phyloP scores from a whole-genome alignment of 768 basidiomycete genomes.

The Floccularia luteovirens region DNA sequence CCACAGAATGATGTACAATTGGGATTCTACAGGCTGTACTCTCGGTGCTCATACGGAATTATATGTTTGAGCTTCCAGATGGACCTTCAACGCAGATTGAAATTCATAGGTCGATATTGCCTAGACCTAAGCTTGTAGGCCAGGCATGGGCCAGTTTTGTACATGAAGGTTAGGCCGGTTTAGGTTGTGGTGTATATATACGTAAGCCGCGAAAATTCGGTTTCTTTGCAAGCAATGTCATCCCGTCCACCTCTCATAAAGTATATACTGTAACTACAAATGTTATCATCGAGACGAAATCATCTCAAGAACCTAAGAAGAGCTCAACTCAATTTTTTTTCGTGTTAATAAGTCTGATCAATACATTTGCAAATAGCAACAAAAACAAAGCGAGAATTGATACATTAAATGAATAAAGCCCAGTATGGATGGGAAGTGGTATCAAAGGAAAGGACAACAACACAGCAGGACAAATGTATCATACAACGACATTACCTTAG shows the following conservation, averaged over 20 bases:
- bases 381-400: too few species aligned
- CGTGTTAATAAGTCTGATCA: too few species aligned
- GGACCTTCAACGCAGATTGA: slow-evolving; percentile 18
- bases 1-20: neutral
- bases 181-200: too few species aligned
- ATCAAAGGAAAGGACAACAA: neutral
- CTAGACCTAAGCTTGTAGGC: slow-evolving; percentile 11
- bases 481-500: neutral
- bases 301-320: too few species aligned
- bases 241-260: too few species aligned
- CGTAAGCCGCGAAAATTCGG: too few species aligned
- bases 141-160: neutral
- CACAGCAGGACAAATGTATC: neutral
- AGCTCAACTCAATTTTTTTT: too few species aligned
- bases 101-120: slow-evolving; percentile 7
- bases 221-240: too few species aligned
- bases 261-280: too few species aligned
- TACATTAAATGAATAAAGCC: neutral
- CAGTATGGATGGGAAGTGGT: neutral
- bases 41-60: slow-evolving; percentile 20
- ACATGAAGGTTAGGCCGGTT: slow-evolving; percentile 1
- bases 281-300: too few species aligned
- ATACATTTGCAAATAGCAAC: too few species aligned
- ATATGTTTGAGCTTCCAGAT: slow-evolving; percentile 15
- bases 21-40: slow-evolving; percentile 11